These are phyloP conservation scores for Rhododendron henanense DNA, from an alignment of 148 eudicot species.

Conservation along the genomic window DNA sequence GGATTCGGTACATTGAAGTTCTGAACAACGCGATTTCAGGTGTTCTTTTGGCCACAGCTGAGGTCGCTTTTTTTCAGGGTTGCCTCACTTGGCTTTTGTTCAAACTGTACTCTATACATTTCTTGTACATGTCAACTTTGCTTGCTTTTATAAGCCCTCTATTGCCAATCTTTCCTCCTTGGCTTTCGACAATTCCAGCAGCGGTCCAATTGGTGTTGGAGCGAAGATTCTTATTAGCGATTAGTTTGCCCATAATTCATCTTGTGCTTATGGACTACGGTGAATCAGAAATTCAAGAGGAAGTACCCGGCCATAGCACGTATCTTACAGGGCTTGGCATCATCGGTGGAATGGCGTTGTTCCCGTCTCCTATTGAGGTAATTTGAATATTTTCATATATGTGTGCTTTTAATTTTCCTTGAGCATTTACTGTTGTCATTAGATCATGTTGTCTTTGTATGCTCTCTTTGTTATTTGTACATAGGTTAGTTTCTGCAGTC, in stretches of 20 bases:
- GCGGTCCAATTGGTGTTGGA: conserved; percentile 68
- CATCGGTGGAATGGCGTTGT: conserved; percentile 92
- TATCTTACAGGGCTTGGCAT: conserved; percentile 92
- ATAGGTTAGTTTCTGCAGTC: background rate
- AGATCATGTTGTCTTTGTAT: background rate
- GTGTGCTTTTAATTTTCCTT: background rate
- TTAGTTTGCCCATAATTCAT: conserved; percentile 56
- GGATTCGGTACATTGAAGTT: conserved; percentile 80
- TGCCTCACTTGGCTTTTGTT: conserved; percentile 96
- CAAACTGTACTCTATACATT: conserved; percentile 78
- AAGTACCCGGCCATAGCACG: conserved; percentile 68
- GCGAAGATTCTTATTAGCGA: conserved; percentile 57
- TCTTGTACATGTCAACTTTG: conserved; percentile 81
- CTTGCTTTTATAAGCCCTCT: conserved; percentile 76
- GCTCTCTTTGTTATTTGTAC: background rate
- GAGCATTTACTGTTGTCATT: background rate
- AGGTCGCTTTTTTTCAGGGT: conserved; percentile 84
- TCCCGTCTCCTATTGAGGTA: conserved; percentile 47
- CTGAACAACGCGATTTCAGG: conserved; percentile 82
- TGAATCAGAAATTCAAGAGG: conserved; percentile 66
- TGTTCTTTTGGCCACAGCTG: conserved; percentile 74
- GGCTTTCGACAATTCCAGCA: conserved; percentile 75
- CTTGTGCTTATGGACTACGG: conserved; percentile 77
- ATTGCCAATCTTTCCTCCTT: conserved; percentile 74
- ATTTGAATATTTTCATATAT: background rate